phyloP scores from a whole-genome alignment of 805 yeast species.

The Saturnispora diversa region DNA sequence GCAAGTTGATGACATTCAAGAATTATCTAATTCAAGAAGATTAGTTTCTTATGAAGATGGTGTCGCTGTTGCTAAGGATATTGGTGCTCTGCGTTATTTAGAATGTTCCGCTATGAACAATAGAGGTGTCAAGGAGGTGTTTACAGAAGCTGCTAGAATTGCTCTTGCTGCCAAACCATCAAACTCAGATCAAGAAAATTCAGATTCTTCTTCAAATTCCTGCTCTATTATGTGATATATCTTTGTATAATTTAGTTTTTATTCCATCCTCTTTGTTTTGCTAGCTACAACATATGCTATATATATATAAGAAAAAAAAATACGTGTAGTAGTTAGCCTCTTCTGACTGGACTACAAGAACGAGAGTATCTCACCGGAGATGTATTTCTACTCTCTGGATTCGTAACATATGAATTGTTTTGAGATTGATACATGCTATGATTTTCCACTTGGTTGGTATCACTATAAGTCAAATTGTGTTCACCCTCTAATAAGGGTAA shows the following conservation, averaged over 20 bases:
- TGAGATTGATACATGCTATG: constrained; percentile 21
- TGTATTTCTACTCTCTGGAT: constrained; percentile 5
- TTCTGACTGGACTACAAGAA: constrained; percentile 11
- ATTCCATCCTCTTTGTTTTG: constrained; percentile 8
- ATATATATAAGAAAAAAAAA: not conserved
- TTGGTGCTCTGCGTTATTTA: constrained; percentile 89
- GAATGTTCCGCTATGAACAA: constrained; percentile 96
- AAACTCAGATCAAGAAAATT: constrained; percentile 25
- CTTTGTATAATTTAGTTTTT: constrained; percentile 2
- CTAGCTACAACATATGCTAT: not conserved
- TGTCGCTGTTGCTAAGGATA: constrained; percentile 79
- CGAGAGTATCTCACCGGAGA: constrained; percentile 8
- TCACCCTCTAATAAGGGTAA: constrained; percentile 16
- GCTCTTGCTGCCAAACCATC: constrained; percentile 75
- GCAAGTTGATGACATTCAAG: constrained; percentile 41
- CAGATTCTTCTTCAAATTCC: constrained; percentile 24
- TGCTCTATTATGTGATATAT: constrained; percentile 24
- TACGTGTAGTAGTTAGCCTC: not conserved
- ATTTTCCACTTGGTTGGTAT: constrained; percentile 4
- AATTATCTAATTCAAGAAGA: constrained; percentile 31
- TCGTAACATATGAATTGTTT: constrained; percentile 13
- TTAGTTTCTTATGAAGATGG: constrained; percentile 91
- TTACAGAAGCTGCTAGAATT: constrained; percentile 96
- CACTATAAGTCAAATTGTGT: not conserved
- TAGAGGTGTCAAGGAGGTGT: constrained; percentile 98